Conservation (phyloP, 495 filamentous ascomycete species). For the Aspergillus kassunensis region DNA sequence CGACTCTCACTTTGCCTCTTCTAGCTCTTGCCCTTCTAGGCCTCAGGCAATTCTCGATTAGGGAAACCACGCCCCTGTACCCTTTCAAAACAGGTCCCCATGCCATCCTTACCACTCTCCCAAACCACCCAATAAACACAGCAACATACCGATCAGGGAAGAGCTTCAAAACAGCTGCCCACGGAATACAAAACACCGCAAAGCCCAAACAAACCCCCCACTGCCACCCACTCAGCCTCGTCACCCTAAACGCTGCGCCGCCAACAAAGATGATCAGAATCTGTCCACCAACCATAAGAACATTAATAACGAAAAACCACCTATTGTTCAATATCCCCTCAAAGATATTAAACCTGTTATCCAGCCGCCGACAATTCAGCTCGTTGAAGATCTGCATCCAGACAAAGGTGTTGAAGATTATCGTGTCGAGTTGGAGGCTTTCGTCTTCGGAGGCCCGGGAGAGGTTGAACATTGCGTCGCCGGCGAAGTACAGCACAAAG, state of each 20-base stretch:
- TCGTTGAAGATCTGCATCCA: constrained; percentile 98
- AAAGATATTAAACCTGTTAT: constrained; percentile 88
- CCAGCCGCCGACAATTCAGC: constrained; percentile 86
- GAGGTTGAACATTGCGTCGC: constrained; percentile 48
- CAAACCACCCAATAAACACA: constrained; percentile 46
- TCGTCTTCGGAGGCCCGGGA: constrained; percentile 21
- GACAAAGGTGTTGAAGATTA: constrained; percentile 92
- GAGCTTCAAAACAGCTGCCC: constrained; percentile 26
- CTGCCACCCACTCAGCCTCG: constrained; percentile 58
- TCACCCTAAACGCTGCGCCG: constrained; percentile 67
- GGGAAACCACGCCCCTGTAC: background rate
- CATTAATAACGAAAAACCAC: constrained; percentile 77
- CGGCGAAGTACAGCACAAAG: constrained; percentile 74
- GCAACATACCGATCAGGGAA: constrained; percentile 49
- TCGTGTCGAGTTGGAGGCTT: constrained; percentile 45
- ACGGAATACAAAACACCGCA: constrained; percentile 39
- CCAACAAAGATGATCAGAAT: constrained; percentile 79
- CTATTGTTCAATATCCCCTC: constrained; percentile 72
- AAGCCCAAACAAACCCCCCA: constrained; percentile 61
- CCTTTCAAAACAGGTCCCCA: background rate
- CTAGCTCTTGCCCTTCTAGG: background rate
- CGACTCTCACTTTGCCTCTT: background rate
- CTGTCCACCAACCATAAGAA: constrained; percentile 74
- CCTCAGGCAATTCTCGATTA: background rate
- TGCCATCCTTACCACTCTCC: constrained; percentile 5